Evolutionary conservation across 2,329 filamentous ascomycete species (phyloP).

Genomic region (Penicillium sp.): DNA sequence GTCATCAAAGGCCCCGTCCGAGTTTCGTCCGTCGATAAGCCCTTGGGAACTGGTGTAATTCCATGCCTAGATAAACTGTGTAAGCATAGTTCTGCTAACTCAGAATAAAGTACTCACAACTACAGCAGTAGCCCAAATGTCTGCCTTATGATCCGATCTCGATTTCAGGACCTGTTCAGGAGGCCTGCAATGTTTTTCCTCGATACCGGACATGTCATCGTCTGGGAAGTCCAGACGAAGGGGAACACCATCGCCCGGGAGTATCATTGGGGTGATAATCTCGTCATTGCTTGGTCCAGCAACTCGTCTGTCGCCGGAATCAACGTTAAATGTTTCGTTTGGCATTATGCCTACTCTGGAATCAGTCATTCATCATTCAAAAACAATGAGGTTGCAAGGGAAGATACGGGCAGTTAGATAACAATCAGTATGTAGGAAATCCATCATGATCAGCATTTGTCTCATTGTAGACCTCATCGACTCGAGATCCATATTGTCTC

Average conservation of each 20-base stretch:
- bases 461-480: background rate
- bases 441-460: slow-evolving; percentile 2
- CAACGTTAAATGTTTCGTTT: background rate
- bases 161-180: slow-evolving; percentile 5
- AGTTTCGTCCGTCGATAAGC: slow-evolving; percentile 17
- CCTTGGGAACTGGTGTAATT: background rate
- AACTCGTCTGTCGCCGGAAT: background rate
- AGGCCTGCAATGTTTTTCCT: background rate
- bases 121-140: background rate
- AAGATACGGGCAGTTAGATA: slow-evolving; percentile 3
- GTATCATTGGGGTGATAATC: background rate
- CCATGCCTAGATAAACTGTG: slow-evolving; percentile 2
- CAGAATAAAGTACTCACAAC: background rate
- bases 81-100: background rate
- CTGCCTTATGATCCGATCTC: background rate
- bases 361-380: background rate
- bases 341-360: background rate
- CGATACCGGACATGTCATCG: background rate
- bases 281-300: background rate
- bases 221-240: background rate
- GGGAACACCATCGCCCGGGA: slow-evolving; percentile 1
- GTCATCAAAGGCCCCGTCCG: slow-evolving; percentile 24
- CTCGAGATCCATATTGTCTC: background rate
- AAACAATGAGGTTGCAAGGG: background rate
- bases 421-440: slow-evolving; percentile 7